Evolutionary conservation across 176 grass and related monocot genomes (phyloP).

Genomic region (Sorghum bicolor): Sorghum_bicolor_NCBIv3 NC_012877.2:2970001-2970500

Average conservation of each 20-base stretch:
- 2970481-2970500: conserved; percentile 53
- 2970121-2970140: too few species aligned
- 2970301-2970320: background rate
- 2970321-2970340: background rate
- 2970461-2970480: conserved; percentile 33
- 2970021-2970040: background rate
- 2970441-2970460: background rate
- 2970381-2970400: background rate
- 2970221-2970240: background rate
- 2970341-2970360: background rate
- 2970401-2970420: background rate
- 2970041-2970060: background rate
- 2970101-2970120: background rate
- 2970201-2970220: background rate
- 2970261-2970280: background rate
- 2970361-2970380: background rate
- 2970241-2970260: background rate
- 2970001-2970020: background rate
- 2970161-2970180: background rate
- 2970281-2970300: background rate
- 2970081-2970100: background rate
- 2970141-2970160: background rate
- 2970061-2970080: background rate
- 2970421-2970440: background rate
- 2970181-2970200: background rate